These are phyloP conservation scores for Plectosphaerella sp. DNA, from an alignment of 2,329 filamentous ascomycete species.

Conservation along the genomic window DNA sequence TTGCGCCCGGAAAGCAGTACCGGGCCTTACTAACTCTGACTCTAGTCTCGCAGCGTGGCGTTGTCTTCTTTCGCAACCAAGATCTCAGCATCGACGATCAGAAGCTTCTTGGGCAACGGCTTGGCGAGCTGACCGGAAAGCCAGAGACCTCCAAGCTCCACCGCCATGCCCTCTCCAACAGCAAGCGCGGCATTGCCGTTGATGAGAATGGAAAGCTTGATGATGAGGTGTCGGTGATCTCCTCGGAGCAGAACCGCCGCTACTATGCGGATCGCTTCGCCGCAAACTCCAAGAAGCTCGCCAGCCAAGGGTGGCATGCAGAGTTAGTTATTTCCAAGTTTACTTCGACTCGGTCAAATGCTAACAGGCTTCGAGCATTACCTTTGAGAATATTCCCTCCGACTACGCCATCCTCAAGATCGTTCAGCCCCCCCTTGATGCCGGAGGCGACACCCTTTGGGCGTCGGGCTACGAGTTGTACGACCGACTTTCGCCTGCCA, in stretches of 20 bases:
- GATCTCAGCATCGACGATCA: conserved; percentile 44
- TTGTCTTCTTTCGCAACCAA: conserved; percentile 50
- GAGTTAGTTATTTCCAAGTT: conserved; percentile 21
- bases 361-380: conserved; percentile 21
- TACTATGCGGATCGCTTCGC: conserved; percentile 29
- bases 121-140: conserved; percentile 41
- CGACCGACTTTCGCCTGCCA: conserved; percentile 43
- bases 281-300: conserved; percentile 20
- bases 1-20: background rate
- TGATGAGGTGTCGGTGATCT: conserved; percentile 45
- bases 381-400: conserved; percentile 39
- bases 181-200: conserved; percentile 35
- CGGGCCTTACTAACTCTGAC: background rate
- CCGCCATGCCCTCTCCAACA: conserved; percentile 42
- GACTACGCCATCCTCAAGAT: conserved; percentile 42
- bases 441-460: conserved; percentile 38
- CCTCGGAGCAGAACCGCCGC: conserved; percentile 33
- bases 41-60: conserved; percentile 45
- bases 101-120: conserved; percentile 44
- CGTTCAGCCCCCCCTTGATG: conserved; percentile 33
- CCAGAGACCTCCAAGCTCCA: conserved; percentile 37
- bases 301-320: conserved; percentile 37
- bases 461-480: conserved; percentile 39
- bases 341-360: no score
- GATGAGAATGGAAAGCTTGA: conserved; percentile 39